Percentiles rank a stretch among this genome's conserved stretches.
phyloP scores from a whole-genome alignment of 192 early-diverging fungal genomes.

The Endogone sp. region DNA sequence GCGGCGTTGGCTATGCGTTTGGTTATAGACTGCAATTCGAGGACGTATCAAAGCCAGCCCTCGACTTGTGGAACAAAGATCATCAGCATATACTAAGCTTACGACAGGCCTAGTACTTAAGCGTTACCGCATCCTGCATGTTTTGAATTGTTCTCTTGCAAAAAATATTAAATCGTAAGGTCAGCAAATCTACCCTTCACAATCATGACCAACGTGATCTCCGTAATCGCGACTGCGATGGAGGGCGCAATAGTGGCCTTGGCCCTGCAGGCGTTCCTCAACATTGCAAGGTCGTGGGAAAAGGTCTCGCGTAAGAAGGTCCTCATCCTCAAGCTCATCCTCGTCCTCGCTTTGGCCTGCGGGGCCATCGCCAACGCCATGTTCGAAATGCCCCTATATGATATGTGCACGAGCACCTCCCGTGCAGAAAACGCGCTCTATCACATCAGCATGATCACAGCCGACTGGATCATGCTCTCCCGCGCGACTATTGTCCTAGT shows the following conservation, averaged over 20 bases:
- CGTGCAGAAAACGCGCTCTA: not conserved
- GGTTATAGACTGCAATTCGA: too few species aligned
- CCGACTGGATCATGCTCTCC: not conserved
- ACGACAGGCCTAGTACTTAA: too few species aligned
- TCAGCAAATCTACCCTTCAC: too few species aligned
- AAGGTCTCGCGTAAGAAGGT: not conserved
- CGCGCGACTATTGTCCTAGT: not conserved
- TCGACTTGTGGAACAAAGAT: too few species aligned
- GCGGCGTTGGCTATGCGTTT: too few species aligned
- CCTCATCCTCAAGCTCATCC: not conserved
- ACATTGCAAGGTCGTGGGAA: not conserved
- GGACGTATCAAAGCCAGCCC: too few species aligned
- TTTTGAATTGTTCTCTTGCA: too few species aligned
- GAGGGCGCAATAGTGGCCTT: not conserved
- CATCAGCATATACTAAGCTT: too few species aligned
- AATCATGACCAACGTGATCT: too few species aligned
- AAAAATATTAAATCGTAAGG: too few species aligned
- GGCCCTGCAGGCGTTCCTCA: not conserved
- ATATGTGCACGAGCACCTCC: not conserved
- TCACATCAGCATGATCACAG: not conserved
- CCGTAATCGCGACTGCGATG: too few species aligned
- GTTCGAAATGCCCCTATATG: not conserved
- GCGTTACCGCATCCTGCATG: too few species aligned
- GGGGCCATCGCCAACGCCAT: not conserved
- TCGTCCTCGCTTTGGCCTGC: not conserved